Conservation (phyloP, 768 basidiomycete genomes). For the Leccinum olivaceopallidum region DNA sequence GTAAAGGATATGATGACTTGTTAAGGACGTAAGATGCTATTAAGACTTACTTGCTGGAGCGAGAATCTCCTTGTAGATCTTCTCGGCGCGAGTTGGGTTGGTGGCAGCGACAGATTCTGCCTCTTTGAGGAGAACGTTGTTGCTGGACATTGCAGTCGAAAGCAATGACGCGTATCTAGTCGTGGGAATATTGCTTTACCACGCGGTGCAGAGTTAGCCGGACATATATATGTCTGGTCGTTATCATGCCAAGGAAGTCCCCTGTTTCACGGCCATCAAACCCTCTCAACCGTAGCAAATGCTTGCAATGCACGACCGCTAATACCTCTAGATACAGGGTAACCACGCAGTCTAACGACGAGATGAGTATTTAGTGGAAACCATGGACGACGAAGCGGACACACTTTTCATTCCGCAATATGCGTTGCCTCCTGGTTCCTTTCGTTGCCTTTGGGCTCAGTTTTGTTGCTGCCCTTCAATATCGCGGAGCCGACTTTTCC, state of each 20-base stretch:
- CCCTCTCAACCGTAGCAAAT: too few relatives aligned
- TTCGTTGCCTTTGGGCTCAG: constrained; percentile 1
- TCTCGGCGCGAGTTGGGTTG: constrained; percentile 64
- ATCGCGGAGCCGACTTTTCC: constrained; percentile 19
- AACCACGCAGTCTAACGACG: not conserved
- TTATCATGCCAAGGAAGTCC: too few relatives aligned
- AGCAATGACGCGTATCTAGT: constrained; percentile 26
- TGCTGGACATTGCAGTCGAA: constrained; percentile 24
- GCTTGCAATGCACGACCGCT: too few relatives aligned
- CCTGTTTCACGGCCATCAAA: too few relatives aligned
- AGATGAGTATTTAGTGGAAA: not conserved
- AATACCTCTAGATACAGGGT: not conserved
- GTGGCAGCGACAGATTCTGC: constrained; percentile 49
- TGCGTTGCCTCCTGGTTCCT: not conserved
- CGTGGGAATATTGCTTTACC: constrained; percentile 24
- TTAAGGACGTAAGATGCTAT: not conserved
- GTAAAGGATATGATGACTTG: not conserved
- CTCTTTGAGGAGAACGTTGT: constrained; percentile 36
- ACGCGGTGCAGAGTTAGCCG: too few relatives aligned
- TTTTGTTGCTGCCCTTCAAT: constrained; percentile 10
- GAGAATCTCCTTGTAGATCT: constrained; percentile 74
- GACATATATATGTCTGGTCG: not conserved
- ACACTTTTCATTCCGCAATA: not conserved
- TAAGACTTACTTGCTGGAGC: constrained; percentile 34
- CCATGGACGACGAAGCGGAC: not conserved